These are phyloP conservation scores for Sanghuangporus weigelae DNA, from an alignment of 1,284 basidiomycete species.

Conservation along the genomic window DNA sequence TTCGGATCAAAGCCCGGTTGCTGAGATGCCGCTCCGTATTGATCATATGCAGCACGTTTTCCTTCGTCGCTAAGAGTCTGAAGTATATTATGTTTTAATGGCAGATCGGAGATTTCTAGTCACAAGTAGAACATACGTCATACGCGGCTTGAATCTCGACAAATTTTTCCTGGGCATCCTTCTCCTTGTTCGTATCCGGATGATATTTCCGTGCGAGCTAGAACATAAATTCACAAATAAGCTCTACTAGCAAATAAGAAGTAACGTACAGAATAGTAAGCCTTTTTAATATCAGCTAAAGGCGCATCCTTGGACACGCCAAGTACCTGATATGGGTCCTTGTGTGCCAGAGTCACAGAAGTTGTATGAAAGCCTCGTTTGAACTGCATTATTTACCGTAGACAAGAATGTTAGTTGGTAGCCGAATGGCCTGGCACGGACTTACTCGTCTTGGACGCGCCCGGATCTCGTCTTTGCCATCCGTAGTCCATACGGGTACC, in stretches of 20 bases:
- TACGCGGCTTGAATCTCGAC: slow-evolving; percentile 97
- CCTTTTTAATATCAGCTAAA: slow-evolving; percentile 91
- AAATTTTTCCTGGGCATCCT: slow-evolving; percentile 88
- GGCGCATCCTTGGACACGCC: slow-evolving; percentile 86
- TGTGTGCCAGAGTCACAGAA: slow-evolving; percentile 48
- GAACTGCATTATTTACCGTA: slow-evolving; percentile 8
- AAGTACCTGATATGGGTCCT: slow-evolving; percentile 89
- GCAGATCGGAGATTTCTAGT: slow-evolving; percentile 4
- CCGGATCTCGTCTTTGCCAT: slow-evolving; percentile 4
- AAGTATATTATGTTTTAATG: slow-evolving; percentile 18
- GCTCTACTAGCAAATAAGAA: neutral
- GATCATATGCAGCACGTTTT: slow-evolving; percentile 91
- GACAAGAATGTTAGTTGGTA: neutral
- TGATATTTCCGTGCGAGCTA: slow-evolving; percentile 98
- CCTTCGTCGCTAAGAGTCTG: slow-evolving; percentile 91
- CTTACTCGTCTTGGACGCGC: slow-evolving; percentile 16
- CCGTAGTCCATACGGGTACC: slow-evolving; percentile 1
- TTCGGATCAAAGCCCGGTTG: slow-evolving; percentile 93
- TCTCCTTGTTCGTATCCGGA: slow-evolving; percentile 95
- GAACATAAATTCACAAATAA: neutral
- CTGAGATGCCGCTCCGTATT: slow-evolving; percentile 91
- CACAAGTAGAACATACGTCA: slow-evolving; percentile 61
- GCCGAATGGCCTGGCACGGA: neutral
- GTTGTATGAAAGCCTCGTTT: slow-evolving; percentile 79
- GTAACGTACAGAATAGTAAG: slow-evolving; percentile 81